Conservation (phyloP, 805 yeast species). For the Priceomyces melissophilus region DNA sequence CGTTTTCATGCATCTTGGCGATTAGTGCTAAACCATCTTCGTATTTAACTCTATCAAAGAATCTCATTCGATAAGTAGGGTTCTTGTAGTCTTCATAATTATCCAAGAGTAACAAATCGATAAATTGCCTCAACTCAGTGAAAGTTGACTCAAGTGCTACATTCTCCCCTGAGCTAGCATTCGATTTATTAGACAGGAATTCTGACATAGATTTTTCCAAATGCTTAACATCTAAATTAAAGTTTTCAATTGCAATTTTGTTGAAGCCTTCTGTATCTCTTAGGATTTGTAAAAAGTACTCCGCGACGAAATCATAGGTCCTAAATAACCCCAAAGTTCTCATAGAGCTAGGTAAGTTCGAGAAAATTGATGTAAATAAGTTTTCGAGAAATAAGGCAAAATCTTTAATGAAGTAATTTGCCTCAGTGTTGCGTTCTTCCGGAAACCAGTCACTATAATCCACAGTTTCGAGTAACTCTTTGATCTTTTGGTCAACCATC, state of each 20-base stretch:
- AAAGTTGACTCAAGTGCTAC: slow-evolving; percentile 70
- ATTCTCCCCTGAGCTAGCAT: slow-evolving; percentile 15
- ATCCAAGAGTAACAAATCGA: slow-evolving; percentile 65
- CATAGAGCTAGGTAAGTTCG: slow-evolving; percentile 74
- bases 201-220: slow-evolving; percentile 56
- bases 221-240: slow-evolving; percentile 75
- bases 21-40: slow-evolving; percentile 66
- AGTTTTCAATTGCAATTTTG: slow-evolving; percentile 61
- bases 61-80: slow-evolving; percentile 39
- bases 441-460: slow-evolving; percentile 81
- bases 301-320: slow-evolving; percentile 81
- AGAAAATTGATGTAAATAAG: slow-evolving; percentile 80
- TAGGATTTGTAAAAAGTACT: slow-evolving; percentile 61
- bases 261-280: slow-evolving; percentile 55
- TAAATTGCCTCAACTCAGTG: slow-evolving; percentile 73
- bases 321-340: slow-evolving; percentile 78
- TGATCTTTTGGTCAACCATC: slow-evolving; percentile 76
- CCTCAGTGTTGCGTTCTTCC: slow-evolving; percentile 47
- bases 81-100: slow-evolving; percentile 62
- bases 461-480: slow-evolving; percentile 76
- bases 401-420: slow-evolving; percentile 74
- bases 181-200: slow-evolving; percentile 23
- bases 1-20: slow-evolving; percentile 43
- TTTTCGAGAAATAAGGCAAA: slow-evolving; percentile 82
- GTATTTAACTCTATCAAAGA: slow-evolving; percentile 69